Percentiles rank a stretch among this genome's conserved stretches.
phyloP scores from a whole-genome alignment of 768 basidiomycete species.

The Mycena albidolilacea region DNA sequence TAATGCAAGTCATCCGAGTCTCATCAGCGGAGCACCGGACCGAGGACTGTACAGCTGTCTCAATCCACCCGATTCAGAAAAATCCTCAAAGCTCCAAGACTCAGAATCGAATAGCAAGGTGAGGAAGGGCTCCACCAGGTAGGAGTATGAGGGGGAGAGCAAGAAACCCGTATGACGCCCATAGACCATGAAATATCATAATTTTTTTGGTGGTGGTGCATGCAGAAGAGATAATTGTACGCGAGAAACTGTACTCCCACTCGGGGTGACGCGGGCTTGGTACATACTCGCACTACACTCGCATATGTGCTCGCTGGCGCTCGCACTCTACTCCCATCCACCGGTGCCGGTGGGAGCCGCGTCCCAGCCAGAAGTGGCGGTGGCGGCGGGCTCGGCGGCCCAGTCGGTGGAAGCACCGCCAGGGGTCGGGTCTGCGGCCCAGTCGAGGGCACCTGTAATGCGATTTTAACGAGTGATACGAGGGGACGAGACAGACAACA shows the following conservation, averaged over 20 bases:
- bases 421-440: constrained; percentile 77
- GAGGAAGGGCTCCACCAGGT: too few species aligned
- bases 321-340: constrained; percentile 51
- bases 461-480: not conserved
- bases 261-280: too few species aligned
- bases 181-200: not conserved
- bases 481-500: constrained; percentile 28
- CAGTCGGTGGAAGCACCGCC: constrained; percentile 75
- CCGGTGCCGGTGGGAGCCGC: constrained; percentile 51
- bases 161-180: too few species aligned
- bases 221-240: constrained; percentile 1
- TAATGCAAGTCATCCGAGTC: too few species aligned
- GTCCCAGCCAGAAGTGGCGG: constrained; percentile 60
- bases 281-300: not conserved
- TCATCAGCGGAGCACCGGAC: too few species aligned
- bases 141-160: too few species aligned
- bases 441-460: constrained; percentile 79
- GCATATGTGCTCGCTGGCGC: not conserved
- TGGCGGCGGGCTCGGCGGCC: constrained; percentile 83
- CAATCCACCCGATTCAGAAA: too few species aligned
- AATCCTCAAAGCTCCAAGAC: too few species aligned
- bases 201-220: constrained; percentile 11
- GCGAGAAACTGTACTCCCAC: not conserved
- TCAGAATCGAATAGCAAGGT: too few species aligned
- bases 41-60: too few species aligned